Evolutionary conservation across 2,329 filamentous ascomycete genomes (phyloP).

Genomic region (Hypoxylon sp.): DNA sequence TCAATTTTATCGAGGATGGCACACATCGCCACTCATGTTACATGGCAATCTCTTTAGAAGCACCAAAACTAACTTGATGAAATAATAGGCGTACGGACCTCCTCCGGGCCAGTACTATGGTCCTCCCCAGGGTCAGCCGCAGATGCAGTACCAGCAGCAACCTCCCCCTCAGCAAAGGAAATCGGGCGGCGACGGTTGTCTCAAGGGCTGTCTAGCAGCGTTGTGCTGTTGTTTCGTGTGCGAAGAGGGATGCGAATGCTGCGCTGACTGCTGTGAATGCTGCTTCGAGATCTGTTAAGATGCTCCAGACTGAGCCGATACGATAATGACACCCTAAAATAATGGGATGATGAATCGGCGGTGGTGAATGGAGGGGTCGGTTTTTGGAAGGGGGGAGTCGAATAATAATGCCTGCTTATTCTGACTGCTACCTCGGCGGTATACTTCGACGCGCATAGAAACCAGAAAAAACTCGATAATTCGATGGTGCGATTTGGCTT

Average conservation of each 20-base stretch:
- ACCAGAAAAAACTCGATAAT: constrained; percentile 5
- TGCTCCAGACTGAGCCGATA: constrained; percentile 19
- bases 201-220: constrained; percentile 63
- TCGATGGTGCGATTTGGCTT: constrained; percentile 18
- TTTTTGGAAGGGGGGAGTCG: constrained; percentile 18
- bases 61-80: constrained; percentile 23
- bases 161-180: constrained; percentile 54
- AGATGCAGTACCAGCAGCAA: constrained; percentile 64
- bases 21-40: background rate
- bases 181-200: constrained; percentile 58
- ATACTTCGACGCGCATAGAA: constrained; percentile 22
- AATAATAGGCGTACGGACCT: constrained; percentile 58
- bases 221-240: constrained; percentile 67
- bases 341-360: constrained; percentile 23
- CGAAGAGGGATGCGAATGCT: constrained; percentile 67
- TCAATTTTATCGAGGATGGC: constrained; percentile 8
- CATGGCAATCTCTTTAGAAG: constrained; percentile 4
- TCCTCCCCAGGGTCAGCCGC: constrained; percentile 58
- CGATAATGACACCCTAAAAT: constrained; percentile 31
- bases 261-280: constrained; percentile 63
- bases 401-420: constrained; percentile 26
- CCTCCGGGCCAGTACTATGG: constrained; percentile 59
- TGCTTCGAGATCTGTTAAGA: constrained; percentile 58
- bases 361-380: constrained; percentile 8
- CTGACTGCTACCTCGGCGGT: constrained; percentile 29